Percentiles rank a stretch among this genome's conserved stretches.
These are phyloP conservation scores for Delonix regia DNA, from an alignment of 306 rosid genomes.

Conservation along the genomic window DNA sequence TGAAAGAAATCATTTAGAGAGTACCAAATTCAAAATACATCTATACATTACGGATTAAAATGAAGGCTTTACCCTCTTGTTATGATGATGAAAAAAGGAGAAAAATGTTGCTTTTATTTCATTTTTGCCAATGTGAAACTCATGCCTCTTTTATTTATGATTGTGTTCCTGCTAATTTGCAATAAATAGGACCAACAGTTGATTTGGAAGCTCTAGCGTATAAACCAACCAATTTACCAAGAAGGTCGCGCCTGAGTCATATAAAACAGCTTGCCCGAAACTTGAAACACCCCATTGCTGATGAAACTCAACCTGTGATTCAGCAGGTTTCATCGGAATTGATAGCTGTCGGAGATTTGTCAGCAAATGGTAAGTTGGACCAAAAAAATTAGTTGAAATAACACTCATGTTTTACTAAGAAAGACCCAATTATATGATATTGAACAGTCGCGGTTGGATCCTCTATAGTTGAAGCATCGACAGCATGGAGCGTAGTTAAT, in stretches of 20 bases:
- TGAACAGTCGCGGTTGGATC: no score
- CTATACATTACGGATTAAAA: no score
- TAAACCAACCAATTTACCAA: conserved; percentile 33
- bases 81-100: neutral
- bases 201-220: conserved; percentile 49
- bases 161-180: neutral
- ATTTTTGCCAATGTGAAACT: neutral
- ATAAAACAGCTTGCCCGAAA: conserved; percentile 61
- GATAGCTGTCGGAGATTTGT: conserved; percentile 34
- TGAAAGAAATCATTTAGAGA: no score
- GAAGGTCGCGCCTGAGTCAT: conserved; percentile 55
- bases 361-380: conserved; percentile 41
- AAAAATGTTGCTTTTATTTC: neutral
- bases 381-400: no score
- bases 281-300: conserved; percentile 32
- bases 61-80: neutral
- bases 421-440: no score
- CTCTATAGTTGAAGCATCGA: no score
- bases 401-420: no score
- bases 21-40: no score
- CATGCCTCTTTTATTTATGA: neutral
- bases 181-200: conserved; percentile 38
- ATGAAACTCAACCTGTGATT: conserved; percentile 18
- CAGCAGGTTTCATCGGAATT: conserved; percentile 37
- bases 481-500: no score